Evolutionary conservation across 192 early-diverging fungal genomes (phyloP), one percentile per base, ranked within the genome.

Genomic region (Phlyctochytrium bullatum): DNA sequence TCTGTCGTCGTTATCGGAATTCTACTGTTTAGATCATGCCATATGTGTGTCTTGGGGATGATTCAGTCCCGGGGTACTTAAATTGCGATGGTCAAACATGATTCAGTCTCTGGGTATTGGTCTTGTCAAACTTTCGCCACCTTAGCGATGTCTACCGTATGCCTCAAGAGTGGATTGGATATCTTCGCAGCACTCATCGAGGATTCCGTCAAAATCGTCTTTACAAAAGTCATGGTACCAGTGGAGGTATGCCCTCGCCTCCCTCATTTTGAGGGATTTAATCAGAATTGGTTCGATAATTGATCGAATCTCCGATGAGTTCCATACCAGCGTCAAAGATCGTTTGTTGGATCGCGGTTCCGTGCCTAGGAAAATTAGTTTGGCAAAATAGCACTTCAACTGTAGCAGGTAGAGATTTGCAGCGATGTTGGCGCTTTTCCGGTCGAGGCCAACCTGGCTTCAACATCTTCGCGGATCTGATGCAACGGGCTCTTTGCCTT

Each of bases 231-330:
- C n/a, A n/a, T n/a, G n/a, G n/a, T n/a, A 80, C 74, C 75, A 76
- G 53, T 80, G 78, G 40, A 80, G 34, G 47, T 77, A 80, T 23
- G 79, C 75, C n/a, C 68, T 50, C 23, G 28, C 64, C 24, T 66
- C 61, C 34, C 60, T 66, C 73, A 75, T 72, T 1, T 57, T 35
- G 28, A 30, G 24, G 27, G 73, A 67, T 27, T 66, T 61, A 1
- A 68, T 30, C 24, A 69, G 20, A 10, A 71, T 28, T 2, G 34
- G 4, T 3, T 50, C 52, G 10, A 77, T 34, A 4, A 62, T 28
- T 3, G 54, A 35, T 14, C 62, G 24, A 25, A 47, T 52, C 20
- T 72, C 73, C 10, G 47, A 57, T 35, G 34, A 34, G 61, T 80
- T 80, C 34, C 57, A 72, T 36, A 31, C 25, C 30, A 77, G 61